A percentile compares a stretch with the other conserved stretches of the same genome.
Conservation (phyloP, 2,329 filamentous ascomycete species). For the Samsoniella hepiali region DNA sequence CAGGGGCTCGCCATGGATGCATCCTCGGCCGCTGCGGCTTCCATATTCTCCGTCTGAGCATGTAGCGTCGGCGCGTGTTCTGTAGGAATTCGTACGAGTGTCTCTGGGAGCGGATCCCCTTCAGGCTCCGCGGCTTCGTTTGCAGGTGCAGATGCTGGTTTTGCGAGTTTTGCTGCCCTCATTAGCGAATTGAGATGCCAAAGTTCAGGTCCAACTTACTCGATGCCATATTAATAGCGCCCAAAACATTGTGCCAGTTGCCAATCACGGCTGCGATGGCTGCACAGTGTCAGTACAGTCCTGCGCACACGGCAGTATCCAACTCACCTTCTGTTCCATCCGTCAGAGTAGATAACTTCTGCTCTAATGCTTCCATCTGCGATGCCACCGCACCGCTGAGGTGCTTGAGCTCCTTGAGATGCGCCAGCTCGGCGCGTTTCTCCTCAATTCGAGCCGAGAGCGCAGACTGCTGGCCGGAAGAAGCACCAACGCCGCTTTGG, state of each 20-base stretch:
- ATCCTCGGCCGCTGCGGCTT: conserved; percentile 42
- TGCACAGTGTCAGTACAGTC: conserved; percentile 37
- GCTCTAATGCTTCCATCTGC: conserved; percentile 79
- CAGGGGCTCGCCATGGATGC: conserved; percentile 23
- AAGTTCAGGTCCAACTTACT: conserved; percentile 47
- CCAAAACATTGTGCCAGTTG: conserved; percentile 84
- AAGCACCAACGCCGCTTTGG: conserved; percentile 47
- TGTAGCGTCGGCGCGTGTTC: conserved; percentile 68
- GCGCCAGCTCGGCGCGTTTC: conserved; percentile 80
- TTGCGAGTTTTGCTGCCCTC: conserved; percentile 64
- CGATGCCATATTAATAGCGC: conserved; percentile 83
- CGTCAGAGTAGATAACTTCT: conserved; percentile 72
- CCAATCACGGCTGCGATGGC: conserved; percentile 80
- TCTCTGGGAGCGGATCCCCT: conserved; percentile 65
- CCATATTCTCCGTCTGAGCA: conserved; percentile 54
- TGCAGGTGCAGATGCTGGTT: conserved; percentile 42
- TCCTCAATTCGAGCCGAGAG: conserved; percentile 75
- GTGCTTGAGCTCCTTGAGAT: conserved; percentile 72
- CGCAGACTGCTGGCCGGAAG: conserved; percentile 63
- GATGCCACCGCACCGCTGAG: conserved; percentile 73
- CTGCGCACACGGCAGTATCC: conserved; percentile 12
- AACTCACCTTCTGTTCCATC: conserved; percentile 73
- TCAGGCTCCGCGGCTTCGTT: conserved; percentile 40
- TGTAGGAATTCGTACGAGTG: conserved; percentile 79
- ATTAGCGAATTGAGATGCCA: neutral